A percentile compares a stretch with the other conserved stretches of the same genome.
These are phyloP conservation scores for Suillus brevipes DNA, from an alignment of 768 basidiomycete genomes.

Conservation along the genomic window DNA sequence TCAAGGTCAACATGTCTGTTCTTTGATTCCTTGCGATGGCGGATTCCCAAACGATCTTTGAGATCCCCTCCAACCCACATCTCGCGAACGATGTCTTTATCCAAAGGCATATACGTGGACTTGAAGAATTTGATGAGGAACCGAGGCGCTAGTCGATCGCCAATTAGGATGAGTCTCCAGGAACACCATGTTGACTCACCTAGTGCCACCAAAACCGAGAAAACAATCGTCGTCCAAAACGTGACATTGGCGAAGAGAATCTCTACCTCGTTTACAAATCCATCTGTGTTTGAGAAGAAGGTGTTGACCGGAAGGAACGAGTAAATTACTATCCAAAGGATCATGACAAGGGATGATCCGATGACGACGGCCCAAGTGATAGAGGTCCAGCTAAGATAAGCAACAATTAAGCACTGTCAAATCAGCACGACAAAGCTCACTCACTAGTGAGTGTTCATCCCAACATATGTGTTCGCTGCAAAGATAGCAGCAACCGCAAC, in stretches of 20 bases:
- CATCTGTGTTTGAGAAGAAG: slow-evolving; percentile 70
- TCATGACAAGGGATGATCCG: slow-evolving; percentile 79
- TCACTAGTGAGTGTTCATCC: slow-evolving; percentile 86
- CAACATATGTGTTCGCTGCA: slow-evolving; percentile 87
- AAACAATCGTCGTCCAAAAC: slow-evolving; percentile 81
- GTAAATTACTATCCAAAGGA: slow-evolving; percentile 87
- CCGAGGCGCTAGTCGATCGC: slow-evolving; percentile 61
- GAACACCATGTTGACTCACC: slow-evolving; percentile 43
- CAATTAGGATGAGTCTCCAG: slow-evolving; percentile 10
- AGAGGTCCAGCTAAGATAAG: slow-evolving; percentile 64
- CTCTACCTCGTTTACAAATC: slow-evolving; percentile 71
- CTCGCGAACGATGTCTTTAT: slow-evolving; percentile 91
- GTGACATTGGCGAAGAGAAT: slow-evolving; percentile 76
- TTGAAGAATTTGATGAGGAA: slow-evolving; percentile 75
- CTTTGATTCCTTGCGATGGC: slow-evolving; percentile 57
- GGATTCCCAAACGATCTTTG: slow-evolving; percentile 77
- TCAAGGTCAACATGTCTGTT: slow-evolving; percentile 48
- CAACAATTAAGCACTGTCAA: slow-evolving; percentile 9
- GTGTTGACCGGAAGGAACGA: slow-evolving; percentile 74
- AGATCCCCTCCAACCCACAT: slow-evolving; percentile 85
- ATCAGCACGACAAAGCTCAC: slow-evolving; percentile 35
- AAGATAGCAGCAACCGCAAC: slow-evolving; percentile 86
- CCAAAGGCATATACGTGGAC: slow-evolving; percentile 73
- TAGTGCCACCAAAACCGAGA: slow-evolving; percentile 70
- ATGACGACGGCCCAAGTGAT: slow-evolving; percentile 83